Evolutionary conservation across 139 green algal species (phyloP).

Genomic region (Parachlorella kessleri): DNA sequence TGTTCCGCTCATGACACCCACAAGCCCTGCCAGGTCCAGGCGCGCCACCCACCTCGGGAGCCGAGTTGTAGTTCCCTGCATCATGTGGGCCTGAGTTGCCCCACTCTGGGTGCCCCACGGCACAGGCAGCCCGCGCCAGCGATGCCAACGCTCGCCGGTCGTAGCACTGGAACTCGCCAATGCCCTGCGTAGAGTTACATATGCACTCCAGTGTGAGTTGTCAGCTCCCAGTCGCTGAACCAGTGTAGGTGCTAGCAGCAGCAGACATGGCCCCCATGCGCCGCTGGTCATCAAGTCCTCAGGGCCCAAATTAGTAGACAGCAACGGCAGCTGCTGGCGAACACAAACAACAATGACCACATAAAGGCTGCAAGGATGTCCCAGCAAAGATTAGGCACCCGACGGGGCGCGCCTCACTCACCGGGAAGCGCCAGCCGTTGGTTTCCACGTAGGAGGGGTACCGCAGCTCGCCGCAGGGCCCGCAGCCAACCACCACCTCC

Average conservation of each 20-base stretch:
- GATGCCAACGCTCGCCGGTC: constrained; percentile 55
- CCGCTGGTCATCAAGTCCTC: not conserved
- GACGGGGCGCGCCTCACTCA: constrained; percentile 4
- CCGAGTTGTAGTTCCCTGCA: constrained; percentile 57
- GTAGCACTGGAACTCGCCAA: constrained; percentile 86
- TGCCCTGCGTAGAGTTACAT: constrained; percentile 37
- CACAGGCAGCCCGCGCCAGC: constrained; percentile 45
- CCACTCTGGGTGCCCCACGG: constrained; percentile 59
- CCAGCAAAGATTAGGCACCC: not conserved
- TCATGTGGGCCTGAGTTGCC: constrained; percentile 59
- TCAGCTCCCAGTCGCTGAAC: too few relatives aligned
- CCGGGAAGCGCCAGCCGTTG: constrained; percentile 88
- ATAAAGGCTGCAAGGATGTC: too few relatives aligned
- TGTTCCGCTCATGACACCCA: too few relatives aligned
- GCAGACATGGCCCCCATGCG: not conserved
- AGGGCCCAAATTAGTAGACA: too few relatives aligned
- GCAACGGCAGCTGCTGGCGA: too few relatives aligned
- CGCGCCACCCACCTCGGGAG: constrained; percentile 47
- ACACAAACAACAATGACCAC: too few relatives aligned
- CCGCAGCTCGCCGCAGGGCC: constrained; percentile 69
- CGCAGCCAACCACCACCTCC: constrained; percentile 79
- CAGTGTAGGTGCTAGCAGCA: not conserved
- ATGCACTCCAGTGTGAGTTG: too few relatives aligned
- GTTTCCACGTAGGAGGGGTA: constrained; percentile 77
- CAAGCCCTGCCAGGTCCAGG: too few relatives aligned